A percentile compares a stretch with the other conserved stretches of the same genome.
Conservation (phyloP, 352 stramenopile species). For the Pythium guiyangense region DNA sequence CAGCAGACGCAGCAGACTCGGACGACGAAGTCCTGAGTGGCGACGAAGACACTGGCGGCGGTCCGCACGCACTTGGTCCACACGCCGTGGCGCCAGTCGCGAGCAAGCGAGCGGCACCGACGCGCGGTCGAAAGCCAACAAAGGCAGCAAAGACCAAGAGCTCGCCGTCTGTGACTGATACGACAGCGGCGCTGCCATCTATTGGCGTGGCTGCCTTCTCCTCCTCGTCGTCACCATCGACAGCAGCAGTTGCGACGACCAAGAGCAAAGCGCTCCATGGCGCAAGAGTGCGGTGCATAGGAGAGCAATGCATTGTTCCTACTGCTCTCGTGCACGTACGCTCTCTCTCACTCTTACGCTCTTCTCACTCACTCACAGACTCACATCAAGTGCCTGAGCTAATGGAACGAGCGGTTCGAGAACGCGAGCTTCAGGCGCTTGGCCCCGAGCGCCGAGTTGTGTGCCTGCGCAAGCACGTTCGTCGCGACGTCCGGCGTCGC, state of each 20-base stretch:
- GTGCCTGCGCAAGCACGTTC: slow-evolving; percentile 43
- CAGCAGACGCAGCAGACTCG: neutral
- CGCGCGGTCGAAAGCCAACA: slow-evolving; percentile 1
- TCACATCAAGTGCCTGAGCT: too few relatives aligned
- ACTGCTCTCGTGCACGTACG: too few relatives aligned
- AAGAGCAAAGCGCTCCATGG: neutral
- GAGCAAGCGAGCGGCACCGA: neutral
- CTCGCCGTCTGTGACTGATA: too few relatives aligned
- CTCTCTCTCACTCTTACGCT: too few relatives aligned
- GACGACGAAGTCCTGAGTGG: slow-evolving; percentile 7
- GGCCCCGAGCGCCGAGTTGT: slow-evolving; percentile 33
- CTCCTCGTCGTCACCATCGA: too few relatives aligned
- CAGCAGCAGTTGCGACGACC: neutral
- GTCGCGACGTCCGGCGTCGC: slow-evolving; percentile 40
- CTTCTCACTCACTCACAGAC: too few relatives aligned
- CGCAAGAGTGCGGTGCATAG: too few relatives aligned
- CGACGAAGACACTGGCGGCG: slow-evolving; percentile 4
- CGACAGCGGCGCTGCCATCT: too few relatives aligned
- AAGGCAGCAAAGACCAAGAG: neutral
- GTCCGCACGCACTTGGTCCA: slow-evolving; percentile 2
- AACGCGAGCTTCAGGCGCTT: slow-evolving; percentile 56
- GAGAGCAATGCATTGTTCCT: too few relatives aligned
- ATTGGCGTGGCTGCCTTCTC: too few relatives aligned
- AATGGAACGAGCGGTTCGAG: slow-evolving; percentile 44
- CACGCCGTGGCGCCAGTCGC: too few relatives aligned